Conservation (phyloP, 208 protist genomes). For the Leishmania tarentolae region DNA sequence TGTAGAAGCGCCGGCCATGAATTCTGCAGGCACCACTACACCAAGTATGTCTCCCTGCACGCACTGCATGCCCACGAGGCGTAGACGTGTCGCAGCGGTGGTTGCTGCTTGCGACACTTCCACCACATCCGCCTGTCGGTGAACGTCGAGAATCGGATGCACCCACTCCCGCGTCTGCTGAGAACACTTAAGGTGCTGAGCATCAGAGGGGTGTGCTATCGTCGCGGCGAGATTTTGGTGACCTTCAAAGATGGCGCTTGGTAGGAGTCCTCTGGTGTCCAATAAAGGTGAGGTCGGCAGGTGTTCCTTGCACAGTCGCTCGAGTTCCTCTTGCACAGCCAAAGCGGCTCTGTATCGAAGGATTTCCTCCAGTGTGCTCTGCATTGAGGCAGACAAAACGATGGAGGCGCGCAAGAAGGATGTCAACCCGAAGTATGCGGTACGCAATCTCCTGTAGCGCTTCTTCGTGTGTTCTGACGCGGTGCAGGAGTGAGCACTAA, state of each 20-base stretch:
- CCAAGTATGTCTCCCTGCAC: slow-evolving; percentile 18
- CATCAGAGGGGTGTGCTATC: background rate
- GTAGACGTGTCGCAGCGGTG: background rate
- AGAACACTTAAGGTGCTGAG: background rate
- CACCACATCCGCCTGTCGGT: slow-evolving; percentile 22
- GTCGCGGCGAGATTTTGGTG: slow-evolving; percentile 23
- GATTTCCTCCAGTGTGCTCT: slow-evolving; percentile 10
- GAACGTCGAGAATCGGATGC: slow-evolving; percentile 46
- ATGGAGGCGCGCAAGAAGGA: background rate
- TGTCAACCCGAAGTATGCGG: background rate
- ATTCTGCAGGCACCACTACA: slow-evolving; percentile 9
- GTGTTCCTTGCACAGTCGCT: slow-evolving; percentile 10
- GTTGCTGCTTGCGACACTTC: background rate
- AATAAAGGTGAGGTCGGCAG: background rate
- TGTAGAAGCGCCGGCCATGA: background rate
- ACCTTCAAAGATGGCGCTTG: slow-evolving; percentile 44
- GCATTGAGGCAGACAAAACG: background rate
- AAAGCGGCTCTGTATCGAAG: slow-evolving; percentile 25
- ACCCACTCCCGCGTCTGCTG: slow-evolving; percentile 20
- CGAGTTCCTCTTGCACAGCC: slow-evolving; percentile 11
- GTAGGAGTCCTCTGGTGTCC: slow-evolving; percentile 34
- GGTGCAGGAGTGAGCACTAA: background rate
- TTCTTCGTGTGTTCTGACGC: background rate
- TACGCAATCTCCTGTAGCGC: background rate
- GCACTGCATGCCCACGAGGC: slow-evolving; percentile 18